Percentiles rank a stretch among this genome's conserved stretches.
phyloP scores from a whole-genome alignment of 2,329 filamentous ascomycete species.

The Colletotrichum noveboracense region DNA sequence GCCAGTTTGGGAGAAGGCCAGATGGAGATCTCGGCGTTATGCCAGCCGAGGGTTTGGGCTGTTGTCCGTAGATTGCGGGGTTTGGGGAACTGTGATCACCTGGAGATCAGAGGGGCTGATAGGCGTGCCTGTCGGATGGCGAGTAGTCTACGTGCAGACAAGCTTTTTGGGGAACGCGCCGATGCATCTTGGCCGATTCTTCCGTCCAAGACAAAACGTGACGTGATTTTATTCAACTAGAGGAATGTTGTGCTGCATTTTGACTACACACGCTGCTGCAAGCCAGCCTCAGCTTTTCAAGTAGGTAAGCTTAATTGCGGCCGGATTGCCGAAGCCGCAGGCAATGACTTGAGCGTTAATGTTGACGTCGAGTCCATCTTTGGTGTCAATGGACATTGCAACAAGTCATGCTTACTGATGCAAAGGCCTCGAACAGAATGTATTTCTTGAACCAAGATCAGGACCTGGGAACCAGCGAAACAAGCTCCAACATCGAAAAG shows the following conservation, averaged over 20 bases:
- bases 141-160: not conserved
- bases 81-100: not conserved
- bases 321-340: not conserved
- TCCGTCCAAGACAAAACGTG: not conserved
- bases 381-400: not conserved
- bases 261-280: not conserved
- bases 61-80: not conserved
- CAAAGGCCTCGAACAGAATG: not conserved
- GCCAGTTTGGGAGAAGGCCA: not conserved
- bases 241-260: not conserved
- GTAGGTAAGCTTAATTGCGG: not conserved
- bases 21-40: not conserved
- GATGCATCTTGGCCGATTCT: not conserved
- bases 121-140: constrained; percentile 7
- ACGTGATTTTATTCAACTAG: not conserved
- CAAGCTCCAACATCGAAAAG: not conserved
- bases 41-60: not conserved
- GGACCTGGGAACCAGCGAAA: not conserved
- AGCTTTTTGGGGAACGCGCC: not conserved
- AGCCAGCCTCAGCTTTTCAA: not conserved
- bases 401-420: not conserved
- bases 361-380: not conserved
- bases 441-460: not conserved
- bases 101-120: constrained; percentile 5
- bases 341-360: not conserved